phyloP scores from a whole-genome alignment of 1,284 basidiomycete genomes.

The Marasmius fiardii region DNA sequence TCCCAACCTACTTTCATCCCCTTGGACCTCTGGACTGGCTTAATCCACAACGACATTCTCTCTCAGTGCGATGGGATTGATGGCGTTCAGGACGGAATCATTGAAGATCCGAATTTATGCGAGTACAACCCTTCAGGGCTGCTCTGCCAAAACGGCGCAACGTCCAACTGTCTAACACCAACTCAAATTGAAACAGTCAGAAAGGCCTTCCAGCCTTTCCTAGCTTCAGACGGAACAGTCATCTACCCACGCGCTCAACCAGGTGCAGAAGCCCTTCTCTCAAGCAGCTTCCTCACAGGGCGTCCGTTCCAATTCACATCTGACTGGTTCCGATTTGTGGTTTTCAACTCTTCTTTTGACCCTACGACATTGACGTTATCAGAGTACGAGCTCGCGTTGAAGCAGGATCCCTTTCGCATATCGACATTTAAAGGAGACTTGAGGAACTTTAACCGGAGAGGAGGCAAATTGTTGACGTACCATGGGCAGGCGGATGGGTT shows the following conservation, averaged over 20 bases:
- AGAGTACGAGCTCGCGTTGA: conserved; percentile 2
- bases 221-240: conserved; percentile 24
- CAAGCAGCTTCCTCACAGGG: conserved; percentile 9
- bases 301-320: conserved; percentile 6
- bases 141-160: conserved; percentile 24
- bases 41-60: conserved; percentile 15
- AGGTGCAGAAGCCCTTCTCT: conserved; percentile 5
- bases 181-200: conserved; percentile 29
- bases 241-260: conserved; percentile 24
- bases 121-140: conserved; percentile 28
- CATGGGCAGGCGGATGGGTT: conserved; percentile 19
- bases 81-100: conserved; percentile 30
- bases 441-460: conserved; percentile 16
- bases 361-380: conserved; percentile 4
- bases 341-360: conserved; percentile 12
- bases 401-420: conserved; percentile 15
- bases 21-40: conserved; percentile 5
- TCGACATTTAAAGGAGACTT: conserved; percentile 18
- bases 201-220: conserved; percentile 27
- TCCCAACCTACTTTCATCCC: conserved; percentile 10
- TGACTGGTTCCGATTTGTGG: conserved; percentile 16
- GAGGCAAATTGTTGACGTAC: conserved; percentile 20
- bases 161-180: conserved; percentile 25
- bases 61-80: conserved; percentile 26
- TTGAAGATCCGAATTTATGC: conserved; percentile 30